phyloP scores from a whole-genome alignment of 2,329 filamentous ascomycete species.

The Penicillium sp. region DNA sequence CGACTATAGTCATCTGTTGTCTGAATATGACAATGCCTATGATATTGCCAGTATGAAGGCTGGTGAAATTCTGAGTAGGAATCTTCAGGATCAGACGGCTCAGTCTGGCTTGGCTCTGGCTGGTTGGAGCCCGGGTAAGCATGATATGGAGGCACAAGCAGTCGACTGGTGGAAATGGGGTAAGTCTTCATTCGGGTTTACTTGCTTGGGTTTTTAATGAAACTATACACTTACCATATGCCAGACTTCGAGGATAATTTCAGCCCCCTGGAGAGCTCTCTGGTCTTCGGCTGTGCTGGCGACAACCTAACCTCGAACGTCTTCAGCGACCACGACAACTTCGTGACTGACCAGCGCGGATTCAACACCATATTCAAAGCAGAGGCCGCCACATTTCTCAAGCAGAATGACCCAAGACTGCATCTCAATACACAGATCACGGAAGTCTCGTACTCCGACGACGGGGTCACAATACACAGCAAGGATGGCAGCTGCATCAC shows the following conservation, averaged over 20 bases:
- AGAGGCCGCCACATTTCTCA: conserved; percentile 61
- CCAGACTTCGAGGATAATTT: conserved; percentile 61
- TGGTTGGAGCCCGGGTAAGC: conserved; percentile 59
- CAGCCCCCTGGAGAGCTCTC: conserved; percentile 56
- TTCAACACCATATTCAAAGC: conserved; percentile 59
- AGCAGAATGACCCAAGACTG: conserved; percentile 55
- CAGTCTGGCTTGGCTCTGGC: conserved; percentile 60
- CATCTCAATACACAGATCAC: conserved; percentile 60
- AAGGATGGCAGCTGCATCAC: conserved; percentile 57
- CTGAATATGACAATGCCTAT: conserved; percentile 52
- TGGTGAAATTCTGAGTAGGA: conserved; percentile 57
- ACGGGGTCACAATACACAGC: conserved; percentile 56
- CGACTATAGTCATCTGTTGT: conserved; percentile 54
- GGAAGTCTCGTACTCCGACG: conserved; percentile 53
- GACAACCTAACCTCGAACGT: conserved; percentile 64
- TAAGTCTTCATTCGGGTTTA: conserved; percentile 12
- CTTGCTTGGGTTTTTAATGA: conserved; percentile 46
- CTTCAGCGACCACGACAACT: conserved; percentile 61
- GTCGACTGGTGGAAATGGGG: conserved; percentile 61
- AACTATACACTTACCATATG: background rate
- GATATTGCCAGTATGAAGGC: conserved; percentile 52
- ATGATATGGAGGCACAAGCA: conserved; percentile 44
- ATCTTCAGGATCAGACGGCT: conserved; percentile 62
- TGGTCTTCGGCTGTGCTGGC: conserved; percentile 56
- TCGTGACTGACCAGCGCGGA: conserved; percentile 62